Base-by-base conservation (phyloP, 176 grass and related monocot genomes). In the Oropetium thomaeum region DNA sequence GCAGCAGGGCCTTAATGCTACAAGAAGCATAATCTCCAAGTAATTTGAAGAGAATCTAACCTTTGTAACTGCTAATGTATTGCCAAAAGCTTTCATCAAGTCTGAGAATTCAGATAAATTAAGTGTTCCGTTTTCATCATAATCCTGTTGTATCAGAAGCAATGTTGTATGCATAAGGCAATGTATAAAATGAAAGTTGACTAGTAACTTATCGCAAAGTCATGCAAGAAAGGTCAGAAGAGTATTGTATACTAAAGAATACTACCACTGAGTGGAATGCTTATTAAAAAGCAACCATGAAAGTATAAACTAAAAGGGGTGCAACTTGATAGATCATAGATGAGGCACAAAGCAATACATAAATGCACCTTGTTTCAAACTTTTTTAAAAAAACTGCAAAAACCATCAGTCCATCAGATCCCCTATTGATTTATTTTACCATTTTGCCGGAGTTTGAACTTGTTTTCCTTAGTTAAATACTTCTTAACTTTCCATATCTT, bases 51-150 rank as follows among this genome's bases (percentile, higher is more conserved):
- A 44, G 19, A 80, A 17, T 38, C 70, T n/a, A 54, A 95, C 96
- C 96, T 99, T 92, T 64, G 26, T 47, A 64, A 89, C 80, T 57
- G 82, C 92, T 78, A 90, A 65, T 62, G 79, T 77, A 69, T 91
- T 95, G 58, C 96, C 92, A 83, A 99, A 99, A 76, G 91, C 96
- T 86, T 84, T 90, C 68, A 95, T 95, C 76, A 99, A 82, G 53
- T 92, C 92, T 8, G 87, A 85, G 69, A 99, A 99, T 70, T 99
- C 96, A 49, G 89, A 88, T 67, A 85, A 77, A 31, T 79, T 90
- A 54, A 95, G 82, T 16, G 81, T 71, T 51, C 96, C 87, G 55
- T 95, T 79, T 83, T 82, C 91, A 53, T 99, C 75, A 14, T 90
- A 81, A 65, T 99, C 96, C 96, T 99, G 81, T 86, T 58, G 10